Evolutionary conservation across 495 filamentous ascomycete genomes (phyloP), one percentile per base, ranked within the genome.

Genomic region (Physcia stellaris): DNA sequence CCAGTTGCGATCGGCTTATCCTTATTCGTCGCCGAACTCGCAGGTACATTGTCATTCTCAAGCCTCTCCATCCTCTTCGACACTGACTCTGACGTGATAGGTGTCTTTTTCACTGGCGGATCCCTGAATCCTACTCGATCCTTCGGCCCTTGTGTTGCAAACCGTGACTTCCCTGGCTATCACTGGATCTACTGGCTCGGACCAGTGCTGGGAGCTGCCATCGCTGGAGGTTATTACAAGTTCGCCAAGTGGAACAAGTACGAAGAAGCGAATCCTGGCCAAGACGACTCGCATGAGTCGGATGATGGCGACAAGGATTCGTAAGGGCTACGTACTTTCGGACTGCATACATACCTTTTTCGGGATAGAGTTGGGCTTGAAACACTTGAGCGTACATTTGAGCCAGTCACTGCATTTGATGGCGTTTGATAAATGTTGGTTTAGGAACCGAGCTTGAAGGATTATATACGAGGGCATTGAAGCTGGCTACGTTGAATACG

Each of bases 1-100:
- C 84, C 84, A 0, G 65, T 88, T 2, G 83, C 71, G 0, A 87
- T 92, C 45, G 85, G 83, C 4, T 45, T 83, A 17, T 59, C 77
- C 0, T 69, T 90, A 26, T 83, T 86, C 58, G 63, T 87, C 27
- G 64, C 71, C 0, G 70, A 86, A 47, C 42, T 87, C 32, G 60
- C 70, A 56, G 73, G 81, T 75, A 52, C 27, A 36, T 27, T 15
- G 3, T 24, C 37, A 1, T 24, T 4, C 29, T 35, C 13, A 15
- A n/a, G 13, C 9, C 11, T 18, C n/a, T 11, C 22, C 12, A 19
- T 37, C 12, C 17, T 30, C 16, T 28, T 35, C 16, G 40, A 36
- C 21, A 35, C 36, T 29, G 5, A 43, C 12, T n/a, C 10, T n/a
- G 18, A 30, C 15, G 10, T 13, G 30, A 3, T 26, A 71, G 79